These are phyloP conservation scores for Psophocarpus tetragonolobus DNA, from an alignment of 306 rosid genomes.

Conservation along the genomic window DNA sequence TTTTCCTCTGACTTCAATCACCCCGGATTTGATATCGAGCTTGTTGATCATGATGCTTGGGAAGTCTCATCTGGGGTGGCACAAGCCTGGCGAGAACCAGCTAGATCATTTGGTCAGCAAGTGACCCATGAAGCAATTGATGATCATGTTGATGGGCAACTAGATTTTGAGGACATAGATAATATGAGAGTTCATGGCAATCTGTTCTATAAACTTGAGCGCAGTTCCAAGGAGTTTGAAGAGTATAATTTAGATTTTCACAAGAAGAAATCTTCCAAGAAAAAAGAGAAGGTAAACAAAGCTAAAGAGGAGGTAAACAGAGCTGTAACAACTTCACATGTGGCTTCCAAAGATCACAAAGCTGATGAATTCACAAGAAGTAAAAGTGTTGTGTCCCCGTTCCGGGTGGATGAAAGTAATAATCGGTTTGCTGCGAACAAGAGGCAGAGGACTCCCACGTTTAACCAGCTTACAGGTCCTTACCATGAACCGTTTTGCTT, in stretches of 20 bases:
- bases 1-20: slow-evolving; percentile 45
- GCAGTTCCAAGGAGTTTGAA: slow-evolving; percentile 79
- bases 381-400: slow-evolving; percentile 19
- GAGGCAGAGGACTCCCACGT: slow-evolving; percentile 68
- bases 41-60: slow-evolving; percentile 78
- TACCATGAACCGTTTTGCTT: slow-evolving; percentile 89
- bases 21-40: slow-evolving; percentile 55
- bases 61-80: slow-evolving; percentile 64
- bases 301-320: slow-evolving; percentile 44
- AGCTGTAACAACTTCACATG: slow-evolving; percentile 20
- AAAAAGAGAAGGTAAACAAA: slow-evolving; percentile 41
- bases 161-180: slow-evolving; percentile 75
- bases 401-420: slow-evolving; percentile 29
- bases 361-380: slow-evolving; percentile 27
- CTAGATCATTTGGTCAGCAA: slow-evolving; percentile 24
- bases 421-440: slow-evolving; percentile 39
- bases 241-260: slow-evolving; percentile 80
- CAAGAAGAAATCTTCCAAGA: slow-evolving; percentile 59
- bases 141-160: slow-evolving; percentile 41
- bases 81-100: slow-evolving; percentile 55
- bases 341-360: slow-evolving; percentile 36
- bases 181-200: slow-evolving; percentile 69
- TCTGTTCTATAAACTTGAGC: slow-evolving; percentile 77
- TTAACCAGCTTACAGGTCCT: slow-evolving; percentile 79
- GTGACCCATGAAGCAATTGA: slow-evolving; percentile 41